Base-by-base conservation (phyloP, 148 eudicot genomes). In the Cornus florida region DNA sequence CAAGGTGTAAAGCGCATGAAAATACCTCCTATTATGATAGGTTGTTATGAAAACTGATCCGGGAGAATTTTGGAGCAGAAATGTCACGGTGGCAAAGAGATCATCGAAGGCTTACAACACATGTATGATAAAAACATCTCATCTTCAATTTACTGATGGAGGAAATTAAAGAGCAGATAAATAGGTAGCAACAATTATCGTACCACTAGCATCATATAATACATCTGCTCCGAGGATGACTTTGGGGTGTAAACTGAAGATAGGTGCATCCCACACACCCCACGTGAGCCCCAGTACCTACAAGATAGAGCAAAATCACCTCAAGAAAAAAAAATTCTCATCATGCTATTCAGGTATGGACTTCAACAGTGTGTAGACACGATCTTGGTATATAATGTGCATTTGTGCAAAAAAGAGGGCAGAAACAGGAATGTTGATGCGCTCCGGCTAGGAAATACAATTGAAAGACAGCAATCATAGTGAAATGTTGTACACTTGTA, bases 171-270 rank as follows among this genome's bases (percentile, higher is more conserved):
- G 16, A 67, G 28, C 59, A 69, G 39, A 59, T 22, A 23, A 70
- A 33, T 22, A 48, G 28, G 70, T 10, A 71, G 33, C 23, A 13
- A 33, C 20, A 64, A 7, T 57, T n/a, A 79, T 53, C 73, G 66
- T 88, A 92, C 99, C 98, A 75, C 84, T 85, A 8, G 92, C 22
- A 76, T 96, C 97, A 78, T 96, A 93, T 71, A 96, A 87, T n/a
- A 96, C 97, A 84, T 96, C 99, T 69, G 99, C 99, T 70, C 99
- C 99, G 46, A 96, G 97, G 74, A 96, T 78, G 53, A 96, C 84
- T 71, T 88, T 82, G 14, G 98, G 95, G 69, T 70, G 86, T 78
- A 92, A 81, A 71, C 77, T 75, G 85, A 96, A 90, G 71, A 90
- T 80, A 31, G 85, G 81, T 75, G 81, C 92, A 85, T 93, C 97